Conservation (phyloP, 139 green algal species). For the Chlamydomonas eustigma region DNA sequence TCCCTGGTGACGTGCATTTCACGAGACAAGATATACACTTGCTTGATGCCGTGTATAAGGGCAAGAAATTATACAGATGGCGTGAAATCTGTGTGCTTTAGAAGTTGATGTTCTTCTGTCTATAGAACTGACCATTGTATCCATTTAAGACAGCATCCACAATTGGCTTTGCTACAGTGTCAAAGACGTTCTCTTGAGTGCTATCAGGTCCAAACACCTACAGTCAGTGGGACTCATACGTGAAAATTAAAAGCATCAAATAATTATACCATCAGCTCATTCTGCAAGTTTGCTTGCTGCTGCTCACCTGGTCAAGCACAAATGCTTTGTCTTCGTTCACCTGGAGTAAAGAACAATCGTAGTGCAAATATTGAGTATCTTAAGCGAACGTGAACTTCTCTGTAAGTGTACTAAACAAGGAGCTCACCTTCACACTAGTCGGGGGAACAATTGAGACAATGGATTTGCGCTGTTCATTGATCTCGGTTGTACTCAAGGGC, state of each 20-base stretch:
- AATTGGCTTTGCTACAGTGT: slow-evolving; percentile 2
- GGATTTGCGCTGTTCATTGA: slow-evolving; percentile 45
- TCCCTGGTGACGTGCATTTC: slow-evolving; percentile 13
- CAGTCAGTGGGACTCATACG: background rate
- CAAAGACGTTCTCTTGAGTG: slow-evolving; percentile 12
- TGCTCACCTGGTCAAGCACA: background rate
- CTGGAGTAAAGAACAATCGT: background rate
- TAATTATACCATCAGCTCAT: background rate
- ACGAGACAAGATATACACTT: no score
- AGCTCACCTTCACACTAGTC: background rate
- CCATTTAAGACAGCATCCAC: slow-evolving; percentile 4
- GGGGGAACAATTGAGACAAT: slow-evolving; percentile 45
- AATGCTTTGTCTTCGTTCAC: background rate
- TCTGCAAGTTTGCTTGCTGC: background rate
- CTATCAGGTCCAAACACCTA: background rate
- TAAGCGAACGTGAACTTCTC: background rate
- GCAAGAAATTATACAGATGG: no score
- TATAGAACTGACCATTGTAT: slow-evolving; percentile 17
- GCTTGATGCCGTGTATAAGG: no score
- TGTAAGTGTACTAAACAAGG: background rate
- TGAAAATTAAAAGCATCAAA: background rate
- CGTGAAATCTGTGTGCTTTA: no score
- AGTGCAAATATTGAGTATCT: background rate
- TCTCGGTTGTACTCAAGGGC: slow-evolving; percentile 71
- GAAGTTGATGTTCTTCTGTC: no score